phyloP scores from a whole-genome alignment of 345 rosid species.

The Cardamine chenopodiifolia region DNA sequence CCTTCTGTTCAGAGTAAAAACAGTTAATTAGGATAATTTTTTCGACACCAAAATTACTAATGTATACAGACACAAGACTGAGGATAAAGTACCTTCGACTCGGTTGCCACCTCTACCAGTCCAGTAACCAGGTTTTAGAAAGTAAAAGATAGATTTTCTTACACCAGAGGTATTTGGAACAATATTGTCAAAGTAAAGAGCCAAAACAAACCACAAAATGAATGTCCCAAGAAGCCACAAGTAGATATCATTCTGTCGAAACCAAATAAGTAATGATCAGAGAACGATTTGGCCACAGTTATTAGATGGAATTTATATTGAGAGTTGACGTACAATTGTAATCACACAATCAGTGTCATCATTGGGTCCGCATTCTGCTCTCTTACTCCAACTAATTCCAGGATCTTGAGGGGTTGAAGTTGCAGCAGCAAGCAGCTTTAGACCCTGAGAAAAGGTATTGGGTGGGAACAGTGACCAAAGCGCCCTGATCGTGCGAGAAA shows the following conservation, averaged over 20 bases:
- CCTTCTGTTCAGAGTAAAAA: constrained; percentile 61
- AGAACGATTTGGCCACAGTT: not conserved
- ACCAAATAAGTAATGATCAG: constrained; percentile 26
- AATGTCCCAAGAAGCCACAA: constrained; percentile 68
- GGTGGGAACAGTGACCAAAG: constrained; percentile 92
- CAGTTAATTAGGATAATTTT: not conserved
- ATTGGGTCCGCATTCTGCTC: constrained; percentile 59
- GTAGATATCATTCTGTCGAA: constrained; percentile 75
- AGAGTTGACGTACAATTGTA: constrained; percentile 62
- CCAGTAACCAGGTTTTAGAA: constrained; percentile 83
- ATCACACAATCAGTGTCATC: constrained; percentile 57
- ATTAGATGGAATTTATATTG: constrained; percentile 13
- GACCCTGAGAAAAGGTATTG: constrained; percentile 75
- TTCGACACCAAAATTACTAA: constrained; percentile 4
- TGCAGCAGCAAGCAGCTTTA: constrained; percentile 61
- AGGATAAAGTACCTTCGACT: constrained; percentile 59
- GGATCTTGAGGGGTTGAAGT: constrained; percentile 67
- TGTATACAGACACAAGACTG: constrained; percentile 11
- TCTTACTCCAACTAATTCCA: constrained; percentile 83
- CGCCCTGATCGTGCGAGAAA: constrained; percentile 38
- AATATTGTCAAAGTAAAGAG: constrained; percentile 85
- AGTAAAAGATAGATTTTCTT: constrained; percentile 74
- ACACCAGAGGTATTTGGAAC: constrained; percentile 79
- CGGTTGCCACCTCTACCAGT: constrained; percentile 83
- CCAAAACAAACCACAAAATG: constrained; percentile 68